phyloP scores from a whole-genome alignment of 306 rosid species.

The Cucumis cinereus region DNA sequence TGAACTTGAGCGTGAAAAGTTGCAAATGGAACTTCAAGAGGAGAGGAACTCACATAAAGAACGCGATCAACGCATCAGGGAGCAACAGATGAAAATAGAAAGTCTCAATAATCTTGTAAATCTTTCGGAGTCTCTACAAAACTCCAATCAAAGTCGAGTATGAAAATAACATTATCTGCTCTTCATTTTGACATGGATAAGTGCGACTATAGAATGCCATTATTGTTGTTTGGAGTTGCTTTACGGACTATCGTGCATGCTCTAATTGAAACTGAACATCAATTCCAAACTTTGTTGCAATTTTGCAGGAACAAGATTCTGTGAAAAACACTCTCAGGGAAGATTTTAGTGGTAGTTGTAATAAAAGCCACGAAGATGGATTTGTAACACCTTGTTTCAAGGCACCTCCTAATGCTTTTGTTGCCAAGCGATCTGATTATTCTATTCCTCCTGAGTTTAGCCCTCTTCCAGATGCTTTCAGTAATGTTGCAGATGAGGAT shows the following conservation, averaged over 20 bases:
- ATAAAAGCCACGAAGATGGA: slow-evolving; percentile 43
- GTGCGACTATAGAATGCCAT: neutral
- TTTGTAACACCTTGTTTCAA: slow-evolving; percentile 68
- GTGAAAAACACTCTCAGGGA: slow-evolving; percentile 28
- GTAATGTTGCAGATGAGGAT: slow-evolving; percentile 82
- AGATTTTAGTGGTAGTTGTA: slow-evolving; percentile 31
- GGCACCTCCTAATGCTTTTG: slow-evolving; percentile 53
- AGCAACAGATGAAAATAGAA: slow-evolving; percentile 53
- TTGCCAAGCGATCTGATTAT: slow-evolving; percentile 54
- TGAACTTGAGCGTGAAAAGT: slow-evolving; percentile 82
- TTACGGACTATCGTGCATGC: neutral
- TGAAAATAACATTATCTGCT: neutral
- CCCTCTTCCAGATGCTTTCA: slow-evolving; percentile 69
- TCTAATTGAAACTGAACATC: neutral
- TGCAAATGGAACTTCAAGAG: slow-evolving; percentile 70
- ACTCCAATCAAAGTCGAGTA: slow-evolving; percentile 68
- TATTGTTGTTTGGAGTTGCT: neutral
- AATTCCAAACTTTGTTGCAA: neutral
- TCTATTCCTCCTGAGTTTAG: slow-evolving; percentile 46
- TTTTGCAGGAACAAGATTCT: slow-evolving; percentile 35
- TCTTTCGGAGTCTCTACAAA: slow-evolving; percentile 31
- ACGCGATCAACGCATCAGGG: slow-evolving; percentile 45
- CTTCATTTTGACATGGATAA: neutral
- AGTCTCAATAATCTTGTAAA: slow-evolving; percentile 31
- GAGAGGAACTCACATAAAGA: slow-evolving; percentile 59